Evolutionary conservation across 2,329 filamentous ascomycete genomes (phyloP).

Genomic region (Ambrosiella cleistominuta): DNA sequence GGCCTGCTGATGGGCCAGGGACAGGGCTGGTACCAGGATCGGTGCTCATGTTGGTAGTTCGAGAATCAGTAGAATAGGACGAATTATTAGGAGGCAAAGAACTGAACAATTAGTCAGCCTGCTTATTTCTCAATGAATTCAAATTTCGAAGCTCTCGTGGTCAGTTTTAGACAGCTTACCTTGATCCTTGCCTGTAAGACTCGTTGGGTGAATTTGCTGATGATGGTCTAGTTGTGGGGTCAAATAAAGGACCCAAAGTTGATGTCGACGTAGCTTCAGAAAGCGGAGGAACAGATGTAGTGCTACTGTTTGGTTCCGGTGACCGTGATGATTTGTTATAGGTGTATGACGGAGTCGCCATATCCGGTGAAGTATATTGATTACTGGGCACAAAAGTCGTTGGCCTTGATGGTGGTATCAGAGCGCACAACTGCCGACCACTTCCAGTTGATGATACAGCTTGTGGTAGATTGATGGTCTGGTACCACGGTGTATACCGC

Average conservation of each 20-base stretch:
- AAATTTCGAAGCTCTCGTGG: neutral
- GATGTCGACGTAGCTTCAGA: constrained; percentile 5
- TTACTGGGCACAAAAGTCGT: too few species aligned
- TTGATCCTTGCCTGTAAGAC: constrained; percentile 7
- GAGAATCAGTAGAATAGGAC: constrained; percentile 4
- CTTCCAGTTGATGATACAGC: too few species aligned
- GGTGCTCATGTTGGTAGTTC: constrained; percentile 7
- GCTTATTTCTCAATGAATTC: neutral
- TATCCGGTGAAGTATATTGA: constrained; percentile 1
- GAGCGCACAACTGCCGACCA: too few species aligned
- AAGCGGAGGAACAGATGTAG: constrained; percentile 7
- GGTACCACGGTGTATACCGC: too few species aligned
- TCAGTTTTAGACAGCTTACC: constrained; percentile 1
- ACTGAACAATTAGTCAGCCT: neutral
- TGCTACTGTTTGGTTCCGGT: constrained; percentile 6
- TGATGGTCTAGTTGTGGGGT: constrained; percentile 7
- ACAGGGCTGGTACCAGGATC: constrained; percentile 2
- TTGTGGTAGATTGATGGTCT: too few species aligned
- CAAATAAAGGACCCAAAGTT: constrained; percentile 1
- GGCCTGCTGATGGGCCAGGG: constrained; percentile 9
- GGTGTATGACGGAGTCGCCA: constrained; percentile 5
- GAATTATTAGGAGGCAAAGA: constrained; percentile 7
- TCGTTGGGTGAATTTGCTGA: constrained; percentile 9
- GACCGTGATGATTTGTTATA: constrained; percentile 9
- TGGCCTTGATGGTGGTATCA: too few species aligned